phyloP scores from a whole-genome alignment of 176 grass and related monocot genomes.

The Oryza officinalis region DNA sequence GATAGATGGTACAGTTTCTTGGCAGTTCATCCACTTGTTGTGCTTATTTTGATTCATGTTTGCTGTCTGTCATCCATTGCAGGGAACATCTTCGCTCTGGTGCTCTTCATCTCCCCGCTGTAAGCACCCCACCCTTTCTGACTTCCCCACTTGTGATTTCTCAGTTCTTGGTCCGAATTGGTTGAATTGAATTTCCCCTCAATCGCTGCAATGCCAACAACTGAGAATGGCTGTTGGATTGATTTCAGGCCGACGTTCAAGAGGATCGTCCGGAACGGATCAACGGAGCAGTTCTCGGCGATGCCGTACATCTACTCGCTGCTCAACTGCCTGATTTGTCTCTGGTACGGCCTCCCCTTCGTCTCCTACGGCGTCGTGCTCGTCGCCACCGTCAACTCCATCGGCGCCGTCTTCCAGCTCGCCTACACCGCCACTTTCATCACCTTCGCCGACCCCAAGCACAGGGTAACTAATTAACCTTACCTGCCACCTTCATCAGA shows the following conservation, averaged over 20 bases:
- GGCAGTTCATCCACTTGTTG: background rate
- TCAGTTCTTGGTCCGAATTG: background rate
- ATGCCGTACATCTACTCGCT: conserved; percentile 95
- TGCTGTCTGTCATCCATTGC: conserved; percentile 33
- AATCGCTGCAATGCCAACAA: background rate
- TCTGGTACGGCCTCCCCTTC: conserved; percentile 90
- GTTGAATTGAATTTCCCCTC: background rate
- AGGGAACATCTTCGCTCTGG: conserved; percentile 91
- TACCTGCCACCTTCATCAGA: background rate
- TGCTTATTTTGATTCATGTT: background rate
- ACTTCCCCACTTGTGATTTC: background rate
- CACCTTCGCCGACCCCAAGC: conserved; percentile 52
- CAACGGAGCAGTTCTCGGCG: conserved; percentile 95
- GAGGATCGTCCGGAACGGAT: conserved; percentile 72
- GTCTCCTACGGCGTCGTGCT: conserved; percentile 88
- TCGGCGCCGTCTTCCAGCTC: conserved; percentile 85
- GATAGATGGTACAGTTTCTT: background rate
- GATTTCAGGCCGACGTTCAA: conserved; percentile 78
- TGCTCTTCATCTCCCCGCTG: conserved; percentile 94
- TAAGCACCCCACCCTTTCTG: conserved; percentile 35
- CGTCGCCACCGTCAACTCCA: conserved; percentile 78
- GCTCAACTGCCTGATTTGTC: conserved; percentile 90
- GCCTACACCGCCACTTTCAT: conserved; percentile 76
- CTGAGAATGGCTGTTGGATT: background rate
- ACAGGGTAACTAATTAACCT: conserved; percentile 42